Evolutionary conservation across 345 rosid species (phyloP).

Genomic region (Fremontodendron californicum): DNA sequence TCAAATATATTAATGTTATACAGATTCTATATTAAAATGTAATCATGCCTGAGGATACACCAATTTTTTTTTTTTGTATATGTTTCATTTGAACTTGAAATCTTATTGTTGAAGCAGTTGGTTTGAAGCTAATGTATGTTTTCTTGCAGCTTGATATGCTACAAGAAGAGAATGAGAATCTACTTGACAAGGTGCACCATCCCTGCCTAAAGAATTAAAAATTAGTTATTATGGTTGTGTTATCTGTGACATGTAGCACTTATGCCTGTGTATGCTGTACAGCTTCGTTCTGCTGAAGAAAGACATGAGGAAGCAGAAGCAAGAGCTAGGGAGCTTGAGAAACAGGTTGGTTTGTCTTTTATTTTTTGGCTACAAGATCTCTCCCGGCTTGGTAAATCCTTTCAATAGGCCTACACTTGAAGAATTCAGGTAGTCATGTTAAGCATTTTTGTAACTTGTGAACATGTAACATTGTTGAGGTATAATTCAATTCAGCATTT

Average conservation of each 20-base stretch:
- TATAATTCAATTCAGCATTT: background rate
- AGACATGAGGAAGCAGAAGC: slow-evolving; percentile 85
- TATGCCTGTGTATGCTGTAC: slow-evolving; percentile 26
- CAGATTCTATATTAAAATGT: background rate
- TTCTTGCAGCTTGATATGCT: slow-evolving; percentile 89
- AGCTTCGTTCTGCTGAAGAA: slow-evolving; percentile 83
- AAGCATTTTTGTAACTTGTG: background rate
- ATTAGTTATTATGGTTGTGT: slow-evolving; percentile 12
- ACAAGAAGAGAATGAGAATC: slow-evolving; percentile 81
- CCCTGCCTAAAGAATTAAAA: background rate
- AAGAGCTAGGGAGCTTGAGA: slow-evolving; percentile 93
- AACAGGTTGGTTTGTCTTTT: slow-evolving; percentile 57
- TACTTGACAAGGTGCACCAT: slow-evolving; percentile 57
- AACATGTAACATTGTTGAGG: background rate
- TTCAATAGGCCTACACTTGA: background rate
- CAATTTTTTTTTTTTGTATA: slow-evolving; percentile 15
- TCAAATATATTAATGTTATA: background rate
- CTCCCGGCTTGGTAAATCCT: background rate
- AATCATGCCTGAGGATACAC: background rate
- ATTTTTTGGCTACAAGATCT: slow-evolving; percentile 2
- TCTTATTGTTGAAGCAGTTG: slow-evolving; percentile 9
- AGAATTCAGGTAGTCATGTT: background rate
- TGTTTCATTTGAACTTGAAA: slow-evolving; percentile 25
- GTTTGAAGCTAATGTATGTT: slow-evolving; percentile 24
- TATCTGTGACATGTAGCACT: slow-evolving; percentile 19